phyloP scores from a whole-genome alignment of 2,329 filamentous ascomycete genomes.

The Cladosporium austrohemisphaericum region DNA sequence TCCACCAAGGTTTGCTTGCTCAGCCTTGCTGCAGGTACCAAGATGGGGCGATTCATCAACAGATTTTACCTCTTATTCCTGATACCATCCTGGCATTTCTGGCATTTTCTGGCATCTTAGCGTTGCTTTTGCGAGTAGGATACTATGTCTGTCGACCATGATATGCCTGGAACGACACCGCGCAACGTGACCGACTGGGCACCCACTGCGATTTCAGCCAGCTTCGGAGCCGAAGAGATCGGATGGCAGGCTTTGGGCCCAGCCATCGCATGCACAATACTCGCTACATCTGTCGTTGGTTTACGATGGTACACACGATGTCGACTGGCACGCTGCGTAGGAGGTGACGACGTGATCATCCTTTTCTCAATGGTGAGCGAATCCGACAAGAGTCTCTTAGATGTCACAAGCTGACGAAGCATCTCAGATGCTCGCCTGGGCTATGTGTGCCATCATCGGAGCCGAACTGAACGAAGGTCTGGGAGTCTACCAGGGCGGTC shows the following conservation, averaged over 20 bases:
- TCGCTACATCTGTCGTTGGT: constrained; percentile 32
- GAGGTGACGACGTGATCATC: constrained; percentile 37
- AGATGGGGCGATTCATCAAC: background rate
- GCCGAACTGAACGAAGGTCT: constrained; percentile 24
- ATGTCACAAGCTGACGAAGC: background rate
- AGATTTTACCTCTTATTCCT: background rate
- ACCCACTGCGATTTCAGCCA: constrained; percentile 2
- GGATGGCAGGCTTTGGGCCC: constrained; percentile 32
- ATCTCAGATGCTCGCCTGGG: constrained; percentile 27
- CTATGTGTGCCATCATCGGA: constrained; percentile 29
- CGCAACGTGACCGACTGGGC: background rate
- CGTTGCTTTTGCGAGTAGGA: background rate
- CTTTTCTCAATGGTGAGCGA: constrained; percentile 32
- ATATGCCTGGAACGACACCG: background rate
- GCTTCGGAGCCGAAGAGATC: constrained; percentile 24
- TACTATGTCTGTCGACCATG: background rate
- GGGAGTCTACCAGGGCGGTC: constrained; percentile 20
- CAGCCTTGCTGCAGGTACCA: background rate
- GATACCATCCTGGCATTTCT: too few relatives aligned
- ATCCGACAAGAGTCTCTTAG: background rate
- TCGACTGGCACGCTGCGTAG: constrained; percentile 30
- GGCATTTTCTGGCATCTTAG: background rate
- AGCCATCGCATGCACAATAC: constrained; percentile 28
- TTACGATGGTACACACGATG: constrained; percentile 35
- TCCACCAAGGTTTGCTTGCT: constrained; percentile 1